Evolutionary conservation across 1,284 basidiomycete species (phyloP), one percentile per base, ranked within the genome.

Genomic region (Volvariella surrecta): DNA sequence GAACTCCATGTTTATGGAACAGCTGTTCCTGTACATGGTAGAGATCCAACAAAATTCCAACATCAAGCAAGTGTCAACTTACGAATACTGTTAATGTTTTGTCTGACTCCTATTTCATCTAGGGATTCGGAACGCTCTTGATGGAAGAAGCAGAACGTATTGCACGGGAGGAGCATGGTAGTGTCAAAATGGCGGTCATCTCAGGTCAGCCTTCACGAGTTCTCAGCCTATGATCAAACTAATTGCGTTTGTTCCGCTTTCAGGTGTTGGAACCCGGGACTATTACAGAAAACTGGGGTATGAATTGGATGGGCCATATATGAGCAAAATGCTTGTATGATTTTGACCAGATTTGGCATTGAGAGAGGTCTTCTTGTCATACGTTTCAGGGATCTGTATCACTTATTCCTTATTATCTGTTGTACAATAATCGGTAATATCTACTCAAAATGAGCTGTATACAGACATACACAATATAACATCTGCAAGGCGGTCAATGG

Each of bases 71-170:
- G 63, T 16, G 11, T 28, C 13, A 10, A 6, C 16, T 13, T 18
- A 39, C 38, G 4, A 6, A 7, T 37, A 7, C 11, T 30, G 6
- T 35, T 8, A 7, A 35, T 19, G 15, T 35, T 51, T 28, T 21
- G 32, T 18, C 30, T 42, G 30, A 24, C 35, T 41, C 38, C 32
- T 28, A 44, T 17, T 19, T 34, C 19, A 3, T 42, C 24, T 42
- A 90, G 76, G 96, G 96, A 7, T 98, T 99, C 59, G 96, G 96
- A 16, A 98, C 93, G 19, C 61, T 99, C 48, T 67, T 99, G 47
- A 99, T 99, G 96, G 96, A 99, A 62, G 95, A 99, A 68, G 96
- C 96, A 1, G 96, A 99, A 64, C 75, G 92, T 50, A 99, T 99
- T 66, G 93, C 96, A n/a, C 72, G 85, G 50, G 95, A 98, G 56